Base-by-base conservation (phyloP, 495 filamentous ascomycete species). In the Patellaria atrata region DNA sequence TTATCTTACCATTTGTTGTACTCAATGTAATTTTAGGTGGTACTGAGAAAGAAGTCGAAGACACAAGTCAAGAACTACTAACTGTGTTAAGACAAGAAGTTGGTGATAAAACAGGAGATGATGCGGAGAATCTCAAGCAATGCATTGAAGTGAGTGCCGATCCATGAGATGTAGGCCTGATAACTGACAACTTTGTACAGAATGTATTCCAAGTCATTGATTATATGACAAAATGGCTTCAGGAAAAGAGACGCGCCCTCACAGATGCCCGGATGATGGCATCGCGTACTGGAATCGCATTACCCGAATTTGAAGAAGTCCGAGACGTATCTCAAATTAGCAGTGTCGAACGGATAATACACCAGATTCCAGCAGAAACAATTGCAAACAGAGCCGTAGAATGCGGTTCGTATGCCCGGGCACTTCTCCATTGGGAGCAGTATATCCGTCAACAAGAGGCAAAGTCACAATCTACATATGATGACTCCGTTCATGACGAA, bases 361-460 rank as follows among this genome's bases (percentile, higher is more conserved):
- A 65, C 12, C 63, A 65, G 13, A 79, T 97, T 35, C 86, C 89
- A 11, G 75, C 85, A 2, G 82, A 92, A 39, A 56, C 89, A 25
- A 80, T 94, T 25, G 83, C 87, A 4, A 67, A 67, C 26, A 73
- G 86, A 45, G 86, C 89, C 8, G 67, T 93, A 12, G 82, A 94
- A 47, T 94, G 89, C 56, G 80, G 79, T 36, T 92, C 89, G 15
- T 96, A 81, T 53, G 77, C 91, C 10, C 68, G 91, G 28, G 91
- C 91, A 10, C 60, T 96, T 15, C 93, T 91, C 51, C 78, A 92
- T 47, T 84, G 87, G 68, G 89, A 99, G 53, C 82, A 87, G 48
- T 79, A 87, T 45, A 82, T 93, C 34, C 73, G 77, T 13, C 70
- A 77, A 38, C 57, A 63, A 33, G 66, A 60, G 33, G 49, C 52